These are phyloP conservation scores for Parmales sp. DNA, from an alignment of 108 stramenopile genomes.

Conservation along the genomic window DNA sequence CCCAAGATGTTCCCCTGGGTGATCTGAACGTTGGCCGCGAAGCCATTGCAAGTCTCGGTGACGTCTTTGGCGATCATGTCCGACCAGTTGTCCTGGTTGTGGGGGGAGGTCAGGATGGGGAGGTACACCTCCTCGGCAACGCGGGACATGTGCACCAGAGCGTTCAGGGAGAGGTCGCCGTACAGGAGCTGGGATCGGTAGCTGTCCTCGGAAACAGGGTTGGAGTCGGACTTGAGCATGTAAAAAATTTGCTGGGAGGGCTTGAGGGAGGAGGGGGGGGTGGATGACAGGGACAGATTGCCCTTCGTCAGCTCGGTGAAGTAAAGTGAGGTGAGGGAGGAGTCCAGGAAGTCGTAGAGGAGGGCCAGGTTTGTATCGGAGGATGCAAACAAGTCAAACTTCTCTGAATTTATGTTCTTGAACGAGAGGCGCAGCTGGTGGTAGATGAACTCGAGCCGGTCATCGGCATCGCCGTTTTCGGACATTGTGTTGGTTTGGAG, in stretches of 20 bases:
- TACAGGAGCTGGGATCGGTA: conserved; percentile 3
- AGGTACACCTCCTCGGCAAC: conserved; percentile 15
- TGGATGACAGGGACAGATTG: not conserved
- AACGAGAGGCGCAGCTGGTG: not conserved
- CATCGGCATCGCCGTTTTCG: too few relatives aligned
- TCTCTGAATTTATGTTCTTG: not conserved
- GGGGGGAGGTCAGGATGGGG: conserved; percentile 8
- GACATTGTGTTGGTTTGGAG: too few relatives aligned
- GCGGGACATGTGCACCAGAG: conserved; percentile 14
- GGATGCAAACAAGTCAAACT: too few relatives aligned
- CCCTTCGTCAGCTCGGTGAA: not conserved
- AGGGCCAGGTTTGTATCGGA: not conserved
- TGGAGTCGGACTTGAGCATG: conserved; percentile 9
- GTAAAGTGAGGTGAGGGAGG: not conserved
- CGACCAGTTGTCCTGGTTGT: conserved; percentile 13
- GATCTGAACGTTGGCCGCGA: conserved; percentile 33
- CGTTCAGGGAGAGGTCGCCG: conserved; percentile 14
- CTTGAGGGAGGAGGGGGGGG: conserved; percentile 8
- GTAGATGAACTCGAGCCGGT: not conserved
- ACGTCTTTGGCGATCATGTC: conserved; percentile 22
- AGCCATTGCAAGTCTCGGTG: conserved; percentile 14
- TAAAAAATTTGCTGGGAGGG: conserved; percentile 5
- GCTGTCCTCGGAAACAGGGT: not conserved
- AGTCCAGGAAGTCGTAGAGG: conserved; percentile 6
- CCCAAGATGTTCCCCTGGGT: conserved; percentile 28